phyloP scores from a whole-genome alignment of 2,329 filamentous ascomycete species.

The Onygenales sp. region DNA sequence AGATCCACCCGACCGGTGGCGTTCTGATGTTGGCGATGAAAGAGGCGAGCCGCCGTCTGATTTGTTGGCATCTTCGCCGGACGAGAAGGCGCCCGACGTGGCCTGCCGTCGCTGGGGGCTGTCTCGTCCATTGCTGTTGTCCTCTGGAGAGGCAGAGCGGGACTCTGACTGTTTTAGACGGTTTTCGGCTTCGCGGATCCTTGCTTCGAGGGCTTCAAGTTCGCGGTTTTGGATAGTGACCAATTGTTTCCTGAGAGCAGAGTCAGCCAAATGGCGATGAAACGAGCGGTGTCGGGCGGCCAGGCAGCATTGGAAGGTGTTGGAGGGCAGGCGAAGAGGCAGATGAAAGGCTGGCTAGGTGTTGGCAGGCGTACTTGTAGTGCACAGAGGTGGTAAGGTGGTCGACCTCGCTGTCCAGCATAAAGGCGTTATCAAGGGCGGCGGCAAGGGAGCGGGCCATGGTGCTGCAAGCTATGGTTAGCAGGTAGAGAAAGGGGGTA shows the following conservation, averaged over 20 bases:
- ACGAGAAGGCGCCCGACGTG: conserved; percentile 12
- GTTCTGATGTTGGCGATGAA: conserved; percentile 12
- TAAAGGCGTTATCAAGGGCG: conserved; percentile 81
- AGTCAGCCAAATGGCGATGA: background rate
- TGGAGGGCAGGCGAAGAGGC: conserved; percentile 10
- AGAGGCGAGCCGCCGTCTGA: conserved; percentile 10
- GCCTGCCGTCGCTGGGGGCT: conserved; percentile 10
- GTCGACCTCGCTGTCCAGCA: conserved; percentile 68
- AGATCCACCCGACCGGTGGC: conserved; percentile 15
- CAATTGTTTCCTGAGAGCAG: conserved; percentile 58
- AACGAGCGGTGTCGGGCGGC: background rate
- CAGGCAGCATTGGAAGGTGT: background rate
- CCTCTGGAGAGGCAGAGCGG: conserved; percentile 7
- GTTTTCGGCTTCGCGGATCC: conserved; percentile 75
- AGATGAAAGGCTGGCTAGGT: background rate
- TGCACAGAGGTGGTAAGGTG: conserved; percentile 66
- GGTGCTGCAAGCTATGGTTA: conserved; percentile 48
- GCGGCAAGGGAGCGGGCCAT: conserved; percentile 80
- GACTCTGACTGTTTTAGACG: conserved; percentile 47
- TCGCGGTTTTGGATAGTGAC: conserved; percentile 67
- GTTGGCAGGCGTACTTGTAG: conserved; percentile 57
- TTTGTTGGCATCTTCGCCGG: conserved; percentile 12
- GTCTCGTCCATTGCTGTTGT: conserved; percentile 8
- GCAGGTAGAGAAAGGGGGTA: conserved; percentile 7
- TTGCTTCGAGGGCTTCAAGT: conserved; percentile 75